Conservation (phyloP, 345 rosid genomes). For the Pseudoturritis turrita region DNA sequence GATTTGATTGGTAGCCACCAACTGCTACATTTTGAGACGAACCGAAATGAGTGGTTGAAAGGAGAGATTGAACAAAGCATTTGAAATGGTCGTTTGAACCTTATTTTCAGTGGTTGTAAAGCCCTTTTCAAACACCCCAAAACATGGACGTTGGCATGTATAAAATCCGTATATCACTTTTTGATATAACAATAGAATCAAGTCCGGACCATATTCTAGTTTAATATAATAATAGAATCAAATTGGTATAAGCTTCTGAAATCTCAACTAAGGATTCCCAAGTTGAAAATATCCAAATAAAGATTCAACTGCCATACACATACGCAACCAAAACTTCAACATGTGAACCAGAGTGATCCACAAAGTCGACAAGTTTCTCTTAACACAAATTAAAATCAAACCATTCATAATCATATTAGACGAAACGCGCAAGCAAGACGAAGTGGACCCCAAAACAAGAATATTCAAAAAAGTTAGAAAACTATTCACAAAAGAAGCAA, state of each 20-base stretch:
- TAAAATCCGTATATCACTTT: too few species aligned
- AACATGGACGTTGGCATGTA: too few species aligned
- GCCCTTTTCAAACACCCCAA: too few species aligned
- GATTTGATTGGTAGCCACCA: too few species aligned
- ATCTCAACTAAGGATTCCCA: background rate
- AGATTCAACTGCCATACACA: conserved; percentile 18
- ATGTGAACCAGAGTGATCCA: conserved; percentile 26
- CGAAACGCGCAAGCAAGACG: background rate
- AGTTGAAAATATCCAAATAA: conserved; percentile 17
- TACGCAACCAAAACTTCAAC: conserved; percentile 9
- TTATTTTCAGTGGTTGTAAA: too few species aligned
- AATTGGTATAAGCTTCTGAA: background rate
- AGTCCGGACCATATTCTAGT: too few species aligned
- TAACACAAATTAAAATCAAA: background rate
- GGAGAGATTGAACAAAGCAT: too few species aligned
- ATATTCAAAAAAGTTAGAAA: background rate
- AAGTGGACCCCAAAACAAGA: conserved; percentile 6
- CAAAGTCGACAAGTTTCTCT: conserved; percentile 13
- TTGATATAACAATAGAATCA: too few species aligned
- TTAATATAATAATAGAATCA: background rate
- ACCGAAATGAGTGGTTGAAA: too few species aligned
- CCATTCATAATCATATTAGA: background rate
- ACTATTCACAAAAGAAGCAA: conserved; percentile 25
- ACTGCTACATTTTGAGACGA: too few species aligned
- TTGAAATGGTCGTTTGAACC: too few species aligned